A percentile compares a stretch with the other conserved stretches of the same genome.
phyloP scores from a whole-genome alignment of 2,329 filamentous ascomycete species.

The Aspergillus sp. region DNA sequence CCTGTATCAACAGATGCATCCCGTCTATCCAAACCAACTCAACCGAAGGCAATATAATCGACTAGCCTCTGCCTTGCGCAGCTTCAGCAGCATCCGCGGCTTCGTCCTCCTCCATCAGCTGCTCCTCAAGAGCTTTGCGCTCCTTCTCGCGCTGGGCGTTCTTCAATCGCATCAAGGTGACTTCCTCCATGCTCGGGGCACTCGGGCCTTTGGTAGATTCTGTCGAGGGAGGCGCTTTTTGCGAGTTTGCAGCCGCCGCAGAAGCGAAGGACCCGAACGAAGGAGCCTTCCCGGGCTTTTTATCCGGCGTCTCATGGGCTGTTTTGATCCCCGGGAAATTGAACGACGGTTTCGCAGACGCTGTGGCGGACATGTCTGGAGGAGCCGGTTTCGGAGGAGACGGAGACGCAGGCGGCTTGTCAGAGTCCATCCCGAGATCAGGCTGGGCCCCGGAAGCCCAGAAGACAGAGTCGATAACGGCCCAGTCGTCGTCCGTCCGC shows the following conservation, averaged over 20 bases:
- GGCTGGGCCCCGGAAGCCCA: slow-evolving; percentile 49
- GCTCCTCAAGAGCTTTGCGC: slow-evolving; percentile 43
- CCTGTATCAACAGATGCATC: too few relatives aligned
- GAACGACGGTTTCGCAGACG: slow-evolving; percentile 19
- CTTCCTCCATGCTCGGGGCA: slow-evolving; percentile 35
- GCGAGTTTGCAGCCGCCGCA: slow-evolving; percentile 17
- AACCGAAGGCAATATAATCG: slow-evolving; percentile 1
- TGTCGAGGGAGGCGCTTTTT: slow-evolving; percentile 18
- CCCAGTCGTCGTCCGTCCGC: slow-evolving; percentile 35
- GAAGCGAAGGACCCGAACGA: slow-evolving; percentile 36
- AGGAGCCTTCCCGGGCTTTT: slow-evolving; percentile 25
- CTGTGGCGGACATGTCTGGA: slow-evolving; percentile 6
- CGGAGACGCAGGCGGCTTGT: slow-evolving; percentile 14
- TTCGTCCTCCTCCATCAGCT: slow-evolving; percentile 43
- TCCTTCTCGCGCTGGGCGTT: slow-evolving; percentile 48
- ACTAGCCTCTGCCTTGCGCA: slow-evolving; percentile 10
- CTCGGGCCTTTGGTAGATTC: slow-evolving; percentile 17
- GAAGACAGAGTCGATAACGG: slow-evolving; percentile 43
- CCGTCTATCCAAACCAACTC: not conserved
- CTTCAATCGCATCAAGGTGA: slow-evolving; percentile 48
- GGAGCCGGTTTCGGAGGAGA: slow-evolving; percentile 10
- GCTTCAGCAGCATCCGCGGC: slow-evolving; percentile 28
- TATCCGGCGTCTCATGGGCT: slow-evolving; percentile 8
- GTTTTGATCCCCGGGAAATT: slow-evolving; percentile 27
- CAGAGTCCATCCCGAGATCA: slow-evolving; percentile 26